A percentile compares a stretch with the other conserved stretches of the same genome.
Evolutionary conservation across 257 asterid species (phyloP).

Genomic region (Nicotiana sylvestris): DNA sequence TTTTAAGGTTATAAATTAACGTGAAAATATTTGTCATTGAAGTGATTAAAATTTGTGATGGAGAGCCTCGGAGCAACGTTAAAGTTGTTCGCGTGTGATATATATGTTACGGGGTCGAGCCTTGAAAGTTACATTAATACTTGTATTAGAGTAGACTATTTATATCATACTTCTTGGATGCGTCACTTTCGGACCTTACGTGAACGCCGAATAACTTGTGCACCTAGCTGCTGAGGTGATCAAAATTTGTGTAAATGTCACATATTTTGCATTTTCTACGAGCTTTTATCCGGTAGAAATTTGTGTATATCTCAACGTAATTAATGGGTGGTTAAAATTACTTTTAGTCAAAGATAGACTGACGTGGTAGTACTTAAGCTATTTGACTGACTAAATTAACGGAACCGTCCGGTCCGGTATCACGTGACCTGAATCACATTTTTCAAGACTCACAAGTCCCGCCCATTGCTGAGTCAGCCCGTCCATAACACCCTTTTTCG

Average conservation of each 20-base stretch:
- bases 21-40: background rate
- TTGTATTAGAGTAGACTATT: too few species aligned
- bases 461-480: conserved; percentile 8
- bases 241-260: background rate
- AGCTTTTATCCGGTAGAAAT: background rate
- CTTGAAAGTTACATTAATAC: too few species aligned
- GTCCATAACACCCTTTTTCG: background rate
- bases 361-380: conserved; percentile 12
- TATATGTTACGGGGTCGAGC: too few species aligned
- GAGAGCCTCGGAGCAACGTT: too few species aligned
- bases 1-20: background rate
- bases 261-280: background rate
- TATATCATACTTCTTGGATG: too few species aligned
- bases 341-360: conserved; percentile 40
- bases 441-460: conserved; percentile 15
- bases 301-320: background rate
- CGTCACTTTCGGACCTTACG: too few species aligned
- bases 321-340: conserved; percentile 1
- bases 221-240: too few species aligned
- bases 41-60: too few species aligned
- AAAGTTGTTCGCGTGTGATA: too few species aligned
- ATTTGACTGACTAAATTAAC: conserved; percentile 52
- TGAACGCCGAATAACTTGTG: too few species aligned
- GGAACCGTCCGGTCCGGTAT: conserved; percentile 43
- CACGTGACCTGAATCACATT: conserved; percentile 41